Conservation (phyloP, 2,329 filamentous ascomycete species). For the Aspergillus udagawae region DNA sequence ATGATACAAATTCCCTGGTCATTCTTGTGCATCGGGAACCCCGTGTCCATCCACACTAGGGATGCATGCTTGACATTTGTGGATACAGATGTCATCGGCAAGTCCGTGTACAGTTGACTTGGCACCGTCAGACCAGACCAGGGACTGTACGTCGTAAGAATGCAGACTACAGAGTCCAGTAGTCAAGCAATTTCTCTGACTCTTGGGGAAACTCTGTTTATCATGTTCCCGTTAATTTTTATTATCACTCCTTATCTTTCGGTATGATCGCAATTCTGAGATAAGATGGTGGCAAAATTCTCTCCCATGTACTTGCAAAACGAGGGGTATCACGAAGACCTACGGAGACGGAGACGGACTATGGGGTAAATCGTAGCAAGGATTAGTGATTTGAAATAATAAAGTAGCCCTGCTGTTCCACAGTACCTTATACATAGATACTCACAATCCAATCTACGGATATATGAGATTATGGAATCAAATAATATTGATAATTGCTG, state of each 20-base stretch:
- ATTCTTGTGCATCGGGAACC: neutral
- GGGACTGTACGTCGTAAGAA: neutral
- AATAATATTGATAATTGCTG: neutral
- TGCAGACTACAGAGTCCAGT: neutral
- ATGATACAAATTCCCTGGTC: neutral
- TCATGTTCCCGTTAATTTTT: neutral
- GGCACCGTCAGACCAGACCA: neutral
- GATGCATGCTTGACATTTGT: neutral
- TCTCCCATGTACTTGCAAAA: neutral
- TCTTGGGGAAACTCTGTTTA: neutral
- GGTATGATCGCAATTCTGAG: neutral
- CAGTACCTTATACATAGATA: neutral
- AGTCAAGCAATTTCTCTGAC: neutral
- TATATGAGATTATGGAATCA: neutral
- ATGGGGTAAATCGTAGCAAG: neutral
- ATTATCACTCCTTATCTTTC: neutral
- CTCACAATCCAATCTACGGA: neutral
- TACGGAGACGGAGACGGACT: neutral
- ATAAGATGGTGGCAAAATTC: neutral
- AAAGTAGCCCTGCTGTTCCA: neutral
- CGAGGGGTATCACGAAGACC: neutral
- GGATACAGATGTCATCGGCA: neutral
- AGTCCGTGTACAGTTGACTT: neutral
- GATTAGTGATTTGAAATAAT: neutral
- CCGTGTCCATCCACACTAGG: neutral